phyloP scores from a whole-genome alignment of 2,329 filamentous ascomycete genomes.

The Tolypocladium ovalisporum region DNA sequence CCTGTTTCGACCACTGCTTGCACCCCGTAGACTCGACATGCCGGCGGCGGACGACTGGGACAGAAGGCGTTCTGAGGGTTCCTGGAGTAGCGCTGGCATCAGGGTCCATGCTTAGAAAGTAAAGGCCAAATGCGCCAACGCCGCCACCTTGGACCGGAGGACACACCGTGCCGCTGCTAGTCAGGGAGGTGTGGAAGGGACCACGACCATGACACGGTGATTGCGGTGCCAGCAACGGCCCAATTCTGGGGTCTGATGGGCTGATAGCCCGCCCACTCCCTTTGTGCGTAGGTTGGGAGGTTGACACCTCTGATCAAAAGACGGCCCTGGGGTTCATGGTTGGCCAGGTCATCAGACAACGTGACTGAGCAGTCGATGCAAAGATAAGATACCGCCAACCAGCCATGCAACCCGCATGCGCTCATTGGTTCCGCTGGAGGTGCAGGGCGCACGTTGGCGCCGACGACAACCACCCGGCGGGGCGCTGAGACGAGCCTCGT shows the following conservation, averaged over 20 bases:
- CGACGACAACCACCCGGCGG: neutral
- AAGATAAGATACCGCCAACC: neutral
- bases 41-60: neutral
- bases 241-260: neutral
- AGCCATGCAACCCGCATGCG: neutral
- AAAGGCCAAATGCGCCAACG: neutral
- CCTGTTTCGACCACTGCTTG: neutral
- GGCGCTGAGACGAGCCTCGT: neutral
- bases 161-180: neutral
- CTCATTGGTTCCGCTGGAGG: neutral
- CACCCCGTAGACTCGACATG: neutral
- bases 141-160: neutral
- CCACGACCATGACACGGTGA: neutral
- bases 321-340: neutral
- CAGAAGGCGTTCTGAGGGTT: neutral
- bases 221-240: neutral
- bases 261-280: neutral
- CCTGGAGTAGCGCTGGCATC: neutral
- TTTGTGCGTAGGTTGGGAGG: neutral
- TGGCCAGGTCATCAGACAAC: neutral
- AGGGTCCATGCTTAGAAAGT: neutral
- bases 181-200: neutral
- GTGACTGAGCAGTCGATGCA: neutral
- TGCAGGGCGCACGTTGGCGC: conserved; percentile 1
- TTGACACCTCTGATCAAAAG: neutral